Base-by-base conservation (phyloP, 163 green algal genomes). In the Prototheca cutis region DNA sequence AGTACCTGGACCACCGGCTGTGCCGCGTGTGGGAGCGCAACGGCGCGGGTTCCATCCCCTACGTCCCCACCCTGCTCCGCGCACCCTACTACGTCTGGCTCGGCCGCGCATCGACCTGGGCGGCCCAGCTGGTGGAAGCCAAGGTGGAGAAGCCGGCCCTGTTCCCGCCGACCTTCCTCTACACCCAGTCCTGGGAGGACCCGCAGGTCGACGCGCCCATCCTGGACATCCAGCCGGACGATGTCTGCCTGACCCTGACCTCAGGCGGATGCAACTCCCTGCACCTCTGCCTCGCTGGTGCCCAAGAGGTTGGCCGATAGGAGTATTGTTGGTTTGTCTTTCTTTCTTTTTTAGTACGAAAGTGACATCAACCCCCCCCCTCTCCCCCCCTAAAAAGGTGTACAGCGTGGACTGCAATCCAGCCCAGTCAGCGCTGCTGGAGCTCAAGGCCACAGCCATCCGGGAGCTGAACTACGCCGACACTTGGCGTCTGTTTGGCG, bases 111-210 rank as follows among this genome's bases (percentile, higher is more conserved):
- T 69, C 63, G 6, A 67, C 71, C 59, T 49, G 78, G 45, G 66
- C 73, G 29, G 76, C 61, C 5, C 61, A 76, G 40, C 58, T 76
- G 58, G 61, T 74, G 45, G 78, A 85, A 58, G 66, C 65, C 62
- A 76, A 74, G 61, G 83, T 88, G 52, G 88, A 96, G 79, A 79
- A 82, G 2, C 87, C 87, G 0, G 75, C 86, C 4, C 70, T 87
- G 55, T 98, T 98, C 73, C 91, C 91, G 15, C 87, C 90, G 19
- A 98, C 93, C 32, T 98, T 99, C 76, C 83, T 99, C 27, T 99
- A 99, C 90, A 96, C 84, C 15, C 84, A 95, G 68, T 93, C 79
- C 32, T 99, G 93, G 93, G 93, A 99, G 80, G 93, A 99, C 58
- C 93, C 93, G 1, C 71, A 82, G 10, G 81, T 86, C 2, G 93